phyloP scores from a whole-genome alignment of 2,329 filamentous ascomycete genomes.

The Daldinia sp. region DNA sequence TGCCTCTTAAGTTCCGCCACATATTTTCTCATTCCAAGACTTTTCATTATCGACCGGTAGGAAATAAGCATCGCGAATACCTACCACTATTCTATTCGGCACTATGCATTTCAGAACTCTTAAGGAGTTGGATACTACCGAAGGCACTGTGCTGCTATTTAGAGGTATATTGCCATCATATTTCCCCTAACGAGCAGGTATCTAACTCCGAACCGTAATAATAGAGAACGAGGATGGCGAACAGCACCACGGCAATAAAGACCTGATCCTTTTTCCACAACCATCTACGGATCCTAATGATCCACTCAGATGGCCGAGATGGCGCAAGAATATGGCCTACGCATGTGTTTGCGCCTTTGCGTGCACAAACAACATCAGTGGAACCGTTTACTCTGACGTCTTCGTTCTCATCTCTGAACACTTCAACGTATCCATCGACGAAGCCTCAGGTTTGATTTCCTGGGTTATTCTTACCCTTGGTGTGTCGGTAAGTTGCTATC shows the following conservation, averaged over 20 bases:
- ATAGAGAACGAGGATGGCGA: neutral
- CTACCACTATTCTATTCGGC: neutral
- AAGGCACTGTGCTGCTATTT: constrained; percentile 17
- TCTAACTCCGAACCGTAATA: neutral
- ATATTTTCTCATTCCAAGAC: neutral
- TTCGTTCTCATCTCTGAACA: constrained; percentile 14
- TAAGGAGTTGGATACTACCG: constrained; percentile 16
- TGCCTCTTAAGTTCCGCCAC: neutral
- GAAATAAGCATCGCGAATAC: neutral
- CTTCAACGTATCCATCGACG: constrained; percentile 8
- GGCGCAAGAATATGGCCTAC: constrained; percentile 17
- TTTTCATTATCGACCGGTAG: neutral
- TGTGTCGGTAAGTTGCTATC: constrained; percentile 6
- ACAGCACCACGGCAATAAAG: constrained; percentile 1
- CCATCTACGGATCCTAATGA: constrained; percentile 21
- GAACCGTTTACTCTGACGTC: constrained; percentile 17
- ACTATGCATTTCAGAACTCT: constrained; percentile 21
- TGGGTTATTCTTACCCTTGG: constrained; percentile 18
- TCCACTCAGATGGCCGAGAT: constrained; percentile 15
- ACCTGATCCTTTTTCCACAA: constrained; percentile 21
- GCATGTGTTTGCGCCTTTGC: constrained; percentile 18
- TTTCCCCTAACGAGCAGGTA: neutral
- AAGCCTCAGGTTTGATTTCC: constrained; percentile 17
- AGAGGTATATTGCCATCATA: constrained; percentile 1
- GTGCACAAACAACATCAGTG: constrained; percentile 19